A percentile compares a stretch with the other conserved stretches of the same genome.
Conservation (phyloP, 768 basidiomycete genomes). For the Cystobasidium onofrii region DNA sequence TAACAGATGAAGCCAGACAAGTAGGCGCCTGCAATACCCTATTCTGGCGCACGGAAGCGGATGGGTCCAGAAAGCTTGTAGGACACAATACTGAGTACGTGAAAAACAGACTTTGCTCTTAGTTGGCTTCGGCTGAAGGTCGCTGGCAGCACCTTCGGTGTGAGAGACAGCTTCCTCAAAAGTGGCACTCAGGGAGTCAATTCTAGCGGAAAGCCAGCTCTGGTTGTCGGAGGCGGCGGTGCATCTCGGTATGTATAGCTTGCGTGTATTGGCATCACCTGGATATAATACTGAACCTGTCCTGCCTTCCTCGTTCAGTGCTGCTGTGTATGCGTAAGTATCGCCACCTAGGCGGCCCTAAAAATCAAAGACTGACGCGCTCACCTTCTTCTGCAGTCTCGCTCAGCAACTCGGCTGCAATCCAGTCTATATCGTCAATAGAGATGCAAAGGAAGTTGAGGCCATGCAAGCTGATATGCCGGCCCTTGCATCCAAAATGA, state of each 20-base stretch:
- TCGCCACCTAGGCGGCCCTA: constrained; percentile 33
- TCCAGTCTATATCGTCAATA: constrained; percentile 42
- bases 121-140: too few species aligned
- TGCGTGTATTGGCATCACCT: too few species aligned
- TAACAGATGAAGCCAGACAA: constrained; percentile 37
- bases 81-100: constrained; percentile 42
- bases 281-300: background rate
- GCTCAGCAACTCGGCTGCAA: background rate
- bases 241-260: constrained; percentile 34
- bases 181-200: background rate
- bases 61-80: constrained; percentile 36
- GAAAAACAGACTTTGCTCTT: too few species aligned
- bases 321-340: constrained; percentile 38
- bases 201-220: constrained; percentile 33
- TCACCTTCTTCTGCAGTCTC: background rate
- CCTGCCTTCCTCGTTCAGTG: constrained; percentile 5
- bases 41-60: background rate
- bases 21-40: constrained; percentile 41
- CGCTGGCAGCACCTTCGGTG: constrained; percentile 37
- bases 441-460: constrained; percentile 39
- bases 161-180: constrained; percentile 27
- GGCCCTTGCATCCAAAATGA: constrained; percentile 37
- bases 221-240: constrained; percentile 39
- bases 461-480: constrained; percentile 33
- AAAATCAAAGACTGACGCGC: background rate